phyloP scores from a whole-genome alignment of 768 basidiomycete species.

The Neoboletus subvelutipes region DNA sequence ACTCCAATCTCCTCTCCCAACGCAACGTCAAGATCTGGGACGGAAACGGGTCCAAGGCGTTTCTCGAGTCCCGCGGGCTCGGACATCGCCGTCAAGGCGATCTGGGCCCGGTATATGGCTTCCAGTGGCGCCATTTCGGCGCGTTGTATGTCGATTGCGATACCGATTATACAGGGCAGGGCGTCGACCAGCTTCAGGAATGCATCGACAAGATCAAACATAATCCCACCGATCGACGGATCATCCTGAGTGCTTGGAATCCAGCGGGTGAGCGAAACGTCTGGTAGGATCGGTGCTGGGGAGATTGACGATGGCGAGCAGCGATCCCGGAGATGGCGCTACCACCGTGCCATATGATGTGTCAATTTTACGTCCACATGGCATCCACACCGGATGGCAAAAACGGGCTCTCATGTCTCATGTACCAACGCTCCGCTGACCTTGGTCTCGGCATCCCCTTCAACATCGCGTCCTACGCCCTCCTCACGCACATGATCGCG shows the following conservation, averaged over 20 bases:
- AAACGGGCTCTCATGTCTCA: constrained; percentile 85
- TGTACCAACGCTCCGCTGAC: constrained; percentile 98
- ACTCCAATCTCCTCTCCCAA: constrained; percentile 68
- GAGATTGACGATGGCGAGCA: constrained; percentile 30
- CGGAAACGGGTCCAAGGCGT: constrained; percentile 88
- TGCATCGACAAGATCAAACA: constrained; percentile 91
- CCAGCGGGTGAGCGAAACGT: constrained; percentile 68
- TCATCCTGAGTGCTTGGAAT: constrained; percentile 97
- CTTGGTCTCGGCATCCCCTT: constrained; percentile 97
- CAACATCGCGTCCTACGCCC: constrained; percentile 98
- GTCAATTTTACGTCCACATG: constrained; percentile 97
- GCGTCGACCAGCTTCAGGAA: constrained; percentile 89
- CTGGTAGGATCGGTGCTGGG: background rate
- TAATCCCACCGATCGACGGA: constrained; percentile 89
- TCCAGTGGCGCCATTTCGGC: constrained; percentile 96
- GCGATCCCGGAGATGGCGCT: constrained; percentile 95
- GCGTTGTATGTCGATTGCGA: constrained; percentile 78
- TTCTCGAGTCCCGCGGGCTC: constrained; percentile 83
- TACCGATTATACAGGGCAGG: constrained; percentile 72
- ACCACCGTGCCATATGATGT: constrained; percentile 98
- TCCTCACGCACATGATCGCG: constrained; percentile 98
- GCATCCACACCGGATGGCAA: constrained; percentile 52
- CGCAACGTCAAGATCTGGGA: constrained; percentile 98
- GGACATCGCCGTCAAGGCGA: constrained; percentile 85
- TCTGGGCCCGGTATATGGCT: constrained; percentile 95